Conservation (phyloP, 139 green algal species). For the Closterium sp. region DNA sequence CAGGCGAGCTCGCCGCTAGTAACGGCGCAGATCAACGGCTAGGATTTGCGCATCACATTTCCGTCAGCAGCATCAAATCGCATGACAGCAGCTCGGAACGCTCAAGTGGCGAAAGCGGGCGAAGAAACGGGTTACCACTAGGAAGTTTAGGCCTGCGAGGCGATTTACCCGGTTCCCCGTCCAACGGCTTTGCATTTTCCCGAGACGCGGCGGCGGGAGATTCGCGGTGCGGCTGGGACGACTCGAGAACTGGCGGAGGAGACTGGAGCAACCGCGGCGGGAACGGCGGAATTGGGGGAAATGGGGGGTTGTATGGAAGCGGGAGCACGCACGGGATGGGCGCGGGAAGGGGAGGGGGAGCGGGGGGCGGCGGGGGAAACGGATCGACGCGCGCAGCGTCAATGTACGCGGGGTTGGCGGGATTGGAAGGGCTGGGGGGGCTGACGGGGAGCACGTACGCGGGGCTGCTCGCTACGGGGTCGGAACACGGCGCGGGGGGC, state of each 20-base stretch:
- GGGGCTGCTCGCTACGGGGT: not conserved
- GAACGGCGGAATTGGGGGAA: not conserved
- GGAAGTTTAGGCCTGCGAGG: not conserved
- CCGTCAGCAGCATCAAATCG: not conserved
- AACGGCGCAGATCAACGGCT: not conserved
- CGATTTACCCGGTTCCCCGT: not conserved
- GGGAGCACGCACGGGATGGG: not conserved
- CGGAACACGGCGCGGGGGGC: not conserved
- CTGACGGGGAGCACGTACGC: not conserved
- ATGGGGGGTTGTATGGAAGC: not conserved
- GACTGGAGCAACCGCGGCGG: not conserved
- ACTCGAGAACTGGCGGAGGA: not conserved
- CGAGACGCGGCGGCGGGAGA: not conserved
- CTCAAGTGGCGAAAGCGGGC: not conserved
- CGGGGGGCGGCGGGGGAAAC: not conserved
- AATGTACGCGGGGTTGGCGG: not conserved
- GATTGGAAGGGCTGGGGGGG: not conserved
- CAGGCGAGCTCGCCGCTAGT: not conserved
- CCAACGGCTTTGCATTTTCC: not conserved
- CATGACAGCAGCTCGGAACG: not conserved
- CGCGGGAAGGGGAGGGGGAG: not conserved
- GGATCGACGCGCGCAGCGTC: not conserved
- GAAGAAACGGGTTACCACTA: not conserved
- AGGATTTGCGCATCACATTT: not conserved
- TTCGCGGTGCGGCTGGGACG: not conserved